A percentile compares a stretch with the other conserved stretches of the same genome.
Evolutionary conservation across 2,329 filamentous ascomycete species (phyloP).

Genomic region (Nothopassalora personata): DNA sequence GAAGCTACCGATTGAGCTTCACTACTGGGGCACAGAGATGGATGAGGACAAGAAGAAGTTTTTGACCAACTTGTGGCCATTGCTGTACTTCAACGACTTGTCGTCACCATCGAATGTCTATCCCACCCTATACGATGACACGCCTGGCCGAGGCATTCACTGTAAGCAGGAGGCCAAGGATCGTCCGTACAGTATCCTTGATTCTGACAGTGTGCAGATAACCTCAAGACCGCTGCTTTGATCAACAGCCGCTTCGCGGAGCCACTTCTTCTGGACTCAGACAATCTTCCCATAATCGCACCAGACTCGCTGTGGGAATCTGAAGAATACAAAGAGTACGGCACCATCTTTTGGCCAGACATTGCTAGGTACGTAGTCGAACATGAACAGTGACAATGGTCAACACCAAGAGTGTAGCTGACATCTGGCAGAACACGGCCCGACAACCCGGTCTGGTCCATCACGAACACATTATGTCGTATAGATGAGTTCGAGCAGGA

Average conservation of each 20-base stretch:
- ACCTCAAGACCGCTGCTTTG: slow-evolving; percentile 35
- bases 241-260: slow-evolving; percentile 35
- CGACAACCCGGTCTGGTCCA: slow-evolving; percentile 29
- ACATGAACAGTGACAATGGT: too few relatives aligned
- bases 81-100: slow-evolving; percentile 30
- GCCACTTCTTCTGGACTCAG: slow-evolving; percentile 32
- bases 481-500: slow-evolving; percentile 34
- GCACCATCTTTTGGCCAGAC: slow-evolving; percentile 35
- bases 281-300: slow-evolving; percentile 33
- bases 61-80: slow-evolving; percentile 17
- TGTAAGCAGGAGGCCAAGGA: neutral
- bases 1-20: slow-evolving; percentile 28
- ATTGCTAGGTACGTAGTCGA: slow-evolving; percentile 19
- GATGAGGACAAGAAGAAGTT: slow-evolving; percentile 14
- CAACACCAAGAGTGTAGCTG: neutral
- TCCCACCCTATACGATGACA: slow-evolving; percentile 13
- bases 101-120: slow-evolving; percentile 18
- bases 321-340: slow-evolving; percentile 25
- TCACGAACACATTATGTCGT: slow-evolving; percentile 31
- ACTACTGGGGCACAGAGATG: slow-evolving; percentile 31
- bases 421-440: slow-evolving; percentile 18
- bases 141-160: slow-evolving; percentile 4
- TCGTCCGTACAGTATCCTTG: too few relatives aligned
- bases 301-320: slow-evolving; percentile 31
- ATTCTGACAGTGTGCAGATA: slow-evolving; percentile 23